phyloP scores from a whole-genome alignment of 2,329 filamentous ascomycete genomes.

The Scedosporium dehoogii region DNA sequence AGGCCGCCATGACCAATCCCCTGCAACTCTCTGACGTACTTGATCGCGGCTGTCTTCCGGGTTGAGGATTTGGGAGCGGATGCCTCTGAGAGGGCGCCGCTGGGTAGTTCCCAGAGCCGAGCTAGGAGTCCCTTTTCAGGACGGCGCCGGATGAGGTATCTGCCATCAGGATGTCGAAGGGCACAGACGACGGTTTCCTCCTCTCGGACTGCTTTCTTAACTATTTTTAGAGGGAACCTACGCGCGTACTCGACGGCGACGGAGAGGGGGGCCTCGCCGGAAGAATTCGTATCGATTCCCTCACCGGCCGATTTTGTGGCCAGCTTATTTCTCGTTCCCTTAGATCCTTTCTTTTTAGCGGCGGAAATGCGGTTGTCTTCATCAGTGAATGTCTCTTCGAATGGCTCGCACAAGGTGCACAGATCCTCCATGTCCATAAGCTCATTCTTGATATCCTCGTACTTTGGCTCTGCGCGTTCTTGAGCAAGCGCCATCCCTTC shows the following conservation, averaged over 20 bases:
- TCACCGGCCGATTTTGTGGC: not conserved
- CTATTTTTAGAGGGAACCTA: slow-evolving; percentile 39
- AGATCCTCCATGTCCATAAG: slow-evolving; percentile 38
- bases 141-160: slow-evolving; percentile 38
- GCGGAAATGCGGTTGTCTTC: slow-evolving; percentile 10
- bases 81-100: slow-evolving; percentile 21
- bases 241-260: slow-evolving; percentile 29
- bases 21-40: slow-evolving; percentile 21
- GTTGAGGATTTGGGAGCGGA: slow-evolving; percentile 14
- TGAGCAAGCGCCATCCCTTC: slow-evolving; percentile 30
- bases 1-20: slow-evolving; percentile 7
- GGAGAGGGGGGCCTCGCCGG: not conserved
- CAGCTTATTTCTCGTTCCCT: not conserved
- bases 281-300: not conserved
- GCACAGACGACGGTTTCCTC: slow-evolving; percentile 45
- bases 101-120: slow-evolving; percentile 47
- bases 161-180: slow-evolving; percentile 29
- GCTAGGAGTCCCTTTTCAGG: slow-evolving; percentile 45
- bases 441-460: not conserved
- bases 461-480: slow-evolving; percentile 3
- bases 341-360: not conserved
- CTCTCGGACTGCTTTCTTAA: slow-evolving; percentile 41
- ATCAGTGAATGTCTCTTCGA: slow-evolving; percentile 24
- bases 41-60: slow-evolving; percentile 25
- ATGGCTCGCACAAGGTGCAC: slow-evolving; percentile 37